These are phyloP conservation scores for Aspergillus sp. DNA, from an alignment of 2,329 filamentous ascomycete genomes.

Conservation along the genomic window DNA sequence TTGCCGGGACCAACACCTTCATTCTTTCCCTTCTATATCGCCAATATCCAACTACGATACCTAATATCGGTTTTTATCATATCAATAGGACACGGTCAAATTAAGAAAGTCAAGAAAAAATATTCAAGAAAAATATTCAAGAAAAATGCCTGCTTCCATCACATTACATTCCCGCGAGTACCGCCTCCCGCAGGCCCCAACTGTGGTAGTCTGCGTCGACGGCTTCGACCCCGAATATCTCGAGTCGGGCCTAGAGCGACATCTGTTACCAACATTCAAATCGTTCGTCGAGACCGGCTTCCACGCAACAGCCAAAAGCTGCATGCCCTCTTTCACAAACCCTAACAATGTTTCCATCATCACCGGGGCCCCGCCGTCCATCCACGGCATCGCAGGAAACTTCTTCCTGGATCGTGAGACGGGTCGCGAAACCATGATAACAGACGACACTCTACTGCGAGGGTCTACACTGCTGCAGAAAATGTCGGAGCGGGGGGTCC, in stretches of 20 bases:
- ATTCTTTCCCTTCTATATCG: neutral
- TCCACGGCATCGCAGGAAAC: slow-evolving; percentile 1
- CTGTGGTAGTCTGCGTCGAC: neutral
- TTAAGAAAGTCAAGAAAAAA: neutral
- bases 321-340: slow-evolving; percentile 2
- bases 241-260: neutral
- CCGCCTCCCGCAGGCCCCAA: neutral
- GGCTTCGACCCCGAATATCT: neutral
- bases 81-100: neutral
- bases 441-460: neutral
- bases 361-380: neutral
- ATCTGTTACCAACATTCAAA: neutral
- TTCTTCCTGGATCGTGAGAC: slow-evolving; percentile 2
- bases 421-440: neutral
- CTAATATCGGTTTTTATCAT: neutral
- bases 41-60: neutral
- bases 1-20: neutral
- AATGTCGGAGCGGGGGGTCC: neutral
- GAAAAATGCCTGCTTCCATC: neutral
- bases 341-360: slow-evolving; percentile 3
- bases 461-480: neutral
- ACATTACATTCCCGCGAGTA: neutral
- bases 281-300: neutral
- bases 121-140: neutral
- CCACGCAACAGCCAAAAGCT: neutral